Percentiles rank a stretch among this genome's conserved stretches.
Conservation (phyloP, 1,284 basidiomycete species). For the Trametes pubescens region DNA sequence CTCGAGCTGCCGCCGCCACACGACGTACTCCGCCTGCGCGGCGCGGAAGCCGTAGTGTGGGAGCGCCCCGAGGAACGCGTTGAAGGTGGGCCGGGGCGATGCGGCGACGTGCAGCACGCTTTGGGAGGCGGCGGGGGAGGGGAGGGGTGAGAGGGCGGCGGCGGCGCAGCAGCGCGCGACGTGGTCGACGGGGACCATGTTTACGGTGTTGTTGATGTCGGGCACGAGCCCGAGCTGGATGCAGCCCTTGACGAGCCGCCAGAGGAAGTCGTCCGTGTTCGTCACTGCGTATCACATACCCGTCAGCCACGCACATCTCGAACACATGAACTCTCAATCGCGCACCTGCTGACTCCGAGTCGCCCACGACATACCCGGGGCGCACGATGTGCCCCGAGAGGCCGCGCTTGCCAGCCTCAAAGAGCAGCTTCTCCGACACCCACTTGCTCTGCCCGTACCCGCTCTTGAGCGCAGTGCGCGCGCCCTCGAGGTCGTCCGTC, state of each 20-base stretch:
- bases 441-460: slow-evolving; percentile 99
- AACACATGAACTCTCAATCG: too few species aligned
- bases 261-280: slow-evolving; percentile 99
- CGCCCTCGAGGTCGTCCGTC: slow-evolving; percentile 91
- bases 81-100: slow-evolving; percentile 89
- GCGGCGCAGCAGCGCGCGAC: slow-evolving; percentile 87
- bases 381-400: slow-evolving; percentile 90
- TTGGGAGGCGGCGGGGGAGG: slow-evolving; percentile 52
- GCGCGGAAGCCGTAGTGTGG: slow-evolving; percentile 85
- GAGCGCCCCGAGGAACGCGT: slow-evolving; percentile 84
- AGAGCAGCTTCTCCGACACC: slow-evolving; percentile 95
- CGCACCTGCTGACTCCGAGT: slow-evolving; percentile 88
- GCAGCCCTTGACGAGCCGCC: slow-evolving; percentile 98
- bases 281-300: slow-evolving; percentile 70
- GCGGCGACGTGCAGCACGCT: slow-evolving; percentile 91
- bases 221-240: slow-evolving; percentile 95
- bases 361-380: slow-evolving; percentile 96
- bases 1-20: slow-evolving; percentile 93
- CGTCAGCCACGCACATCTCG: slow-evolving; percentile 2
- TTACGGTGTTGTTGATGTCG: slow-evolving; percentile 98
- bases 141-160: slow-evolving; percentile 68
- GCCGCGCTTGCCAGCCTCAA: slow-evolving; percentile 90
- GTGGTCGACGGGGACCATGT: slow-evolving; percentile 98
- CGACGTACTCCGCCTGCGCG: slow-evolving; percentile 85
- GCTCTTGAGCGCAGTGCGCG: slow-evolving; percentile 78